phyloP scores from a whole-genome alignment of 139 green algal genomes.

The Coelastrella sp. region DNA sequence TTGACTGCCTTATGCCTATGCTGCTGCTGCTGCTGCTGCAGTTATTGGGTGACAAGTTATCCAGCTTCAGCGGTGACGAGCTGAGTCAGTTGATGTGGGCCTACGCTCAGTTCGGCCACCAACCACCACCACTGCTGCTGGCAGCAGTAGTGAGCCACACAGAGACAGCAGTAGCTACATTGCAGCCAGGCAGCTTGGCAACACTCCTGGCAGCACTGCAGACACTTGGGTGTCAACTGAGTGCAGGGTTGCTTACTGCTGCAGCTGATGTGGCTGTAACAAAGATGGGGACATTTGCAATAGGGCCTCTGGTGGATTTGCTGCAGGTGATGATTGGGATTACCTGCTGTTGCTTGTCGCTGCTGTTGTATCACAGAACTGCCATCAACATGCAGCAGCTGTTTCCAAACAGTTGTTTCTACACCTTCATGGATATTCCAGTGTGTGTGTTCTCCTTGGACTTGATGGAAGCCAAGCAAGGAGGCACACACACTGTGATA shows the following conservation, averaged over 20 bases:
- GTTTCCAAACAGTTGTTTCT: too few species aligned
- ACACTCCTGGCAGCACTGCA: constrained; percentile 12
- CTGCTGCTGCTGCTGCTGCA: constrained; percentile 19
- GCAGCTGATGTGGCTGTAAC: constrained; percentile 24
- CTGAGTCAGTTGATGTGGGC: constrained; percentile 36
- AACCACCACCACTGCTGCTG: neutral
- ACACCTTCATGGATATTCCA: too few species aligned
- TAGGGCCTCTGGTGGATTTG: neutral
- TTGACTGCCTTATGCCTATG: too few species aligned
- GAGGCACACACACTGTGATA: too few species aligned
- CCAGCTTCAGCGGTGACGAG: neutral
- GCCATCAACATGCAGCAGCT: neutral
- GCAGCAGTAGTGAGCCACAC: neutral
- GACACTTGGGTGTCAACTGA: neutral
- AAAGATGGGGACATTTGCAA: neutral
- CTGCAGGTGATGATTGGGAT: neutral
- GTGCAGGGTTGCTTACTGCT: neutral
- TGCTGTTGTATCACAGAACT: neutral
- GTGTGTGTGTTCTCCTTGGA: too few species aligned
- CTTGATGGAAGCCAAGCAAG: too few species aligned
- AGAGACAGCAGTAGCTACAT: neutral
- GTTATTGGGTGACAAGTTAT: neutral
- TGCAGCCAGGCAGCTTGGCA: neutral
- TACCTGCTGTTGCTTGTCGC: neutral
- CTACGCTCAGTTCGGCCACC: constrained; percentile 38